Conservation (phyloP, 2,329 filamentous ascomycete genomes). For the Epichloe scottii region DNA sequence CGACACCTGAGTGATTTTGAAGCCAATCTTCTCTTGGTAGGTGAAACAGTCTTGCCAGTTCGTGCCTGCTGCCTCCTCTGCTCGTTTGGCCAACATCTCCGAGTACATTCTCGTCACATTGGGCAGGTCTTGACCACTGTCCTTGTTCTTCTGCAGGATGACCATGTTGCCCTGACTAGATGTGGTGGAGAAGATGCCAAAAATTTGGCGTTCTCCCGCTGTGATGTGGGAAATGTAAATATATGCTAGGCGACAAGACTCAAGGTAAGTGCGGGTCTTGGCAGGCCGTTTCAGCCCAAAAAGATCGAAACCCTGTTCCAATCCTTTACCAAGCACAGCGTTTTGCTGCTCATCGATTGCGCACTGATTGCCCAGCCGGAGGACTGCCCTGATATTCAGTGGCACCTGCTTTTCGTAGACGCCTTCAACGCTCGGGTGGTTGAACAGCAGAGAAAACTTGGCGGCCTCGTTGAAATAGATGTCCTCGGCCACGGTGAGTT, state of each 20-base stretch:
- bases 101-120: slow-evolving; percentile 83
- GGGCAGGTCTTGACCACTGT: slow-evolving; percentile 68
- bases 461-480: slow-evolving; percentile 74
- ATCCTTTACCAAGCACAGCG: slow-evolving; percentile 80
- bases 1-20: slow-evolving; percentile 78
- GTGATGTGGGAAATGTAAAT: slow-evolving; percentile 89
- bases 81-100: slow-evolving; percentile 56
- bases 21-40: slow-evolving; percentile 76
- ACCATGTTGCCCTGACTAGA: slow-evolving; percentile 73
- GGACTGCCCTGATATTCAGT: slow-evolving; percentile 70
- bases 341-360: slow-evolving; percentile 85
- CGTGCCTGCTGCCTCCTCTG: slow-evolving; percentile 53
- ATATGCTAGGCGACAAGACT: slow-evolving; percentile 63
- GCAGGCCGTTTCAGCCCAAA: slow-evolving; percentile 55
- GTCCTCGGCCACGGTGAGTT: slow-evolving; percentile 79
- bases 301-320: slow-evolving; percentile 90
- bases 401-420: slow-evolving; percentile 94
- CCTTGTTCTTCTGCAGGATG: slow-evolving; percentile 71
- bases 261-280: slow-evolving; percentile 59
- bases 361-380: slow-evolving; percentile 82
- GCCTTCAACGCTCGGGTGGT: slow-evolving; percentile 88
- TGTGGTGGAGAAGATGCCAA: slow-evolving; percentile 80
- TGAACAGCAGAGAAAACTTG: slow-evolving; percentile 72
- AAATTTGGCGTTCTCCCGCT: slow-evolving; percentile 82
- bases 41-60: slow-evolving; percentile 71